Conservation (phyloP, 2,329 filamentous ascomycete genomes). For the Trichoderma endophyticum region DNA sequence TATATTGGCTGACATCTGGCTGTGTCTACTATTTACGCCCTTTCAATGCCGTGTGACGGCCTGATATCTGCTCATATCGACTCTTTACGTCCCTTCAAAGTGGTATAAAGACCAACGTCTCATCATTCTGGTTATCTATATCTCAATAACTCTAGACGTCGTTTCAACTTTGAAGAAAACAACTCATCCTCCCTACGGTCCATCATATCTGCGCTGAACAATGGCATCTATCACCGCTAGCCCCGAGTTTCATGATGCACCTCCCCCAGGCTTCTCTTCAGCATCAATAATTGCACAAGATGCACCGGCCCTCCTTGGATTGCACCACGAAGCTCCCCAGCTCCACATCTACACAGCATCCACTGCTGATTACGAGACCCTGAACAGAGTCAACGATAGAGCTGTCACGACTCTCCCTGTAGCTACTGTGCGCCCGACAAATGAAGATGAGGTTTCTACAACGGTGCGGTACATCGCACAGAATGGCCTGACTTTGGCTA, state of each 20-base stretch:
- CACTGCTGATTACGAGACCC: neutral
- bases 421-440: neutral
- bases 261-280: conserved; percentile 4
- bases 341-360: conserved; percentile 6
- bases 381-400: neutral
- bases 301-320: neutral
- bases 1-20: neutral
- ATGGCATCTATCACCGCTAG: neutral
- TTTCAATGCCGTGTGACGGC: neutral
- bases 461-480: neutral
- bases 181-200: too few species aligned
- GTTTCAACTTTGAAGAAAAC: too few species aligned
- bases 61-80: too few species aligned
- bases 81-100: neutral
- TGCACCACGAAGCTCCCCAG: neutral
- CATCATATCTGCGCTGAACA: neutral
- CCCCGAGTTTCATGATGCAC: neutral
- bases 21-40: neutral
- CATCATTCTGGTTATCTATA: neutral
- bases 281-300: neutral
- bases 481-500: neutral
- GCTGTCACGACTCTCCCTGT: neutral
- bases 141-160: too few species aligned
- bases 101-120: neutral
- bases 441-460: neutral